Conservation (phyloP, 2,329 filamentous ascomycete genomes). For the Alternaria panax region DNA sequence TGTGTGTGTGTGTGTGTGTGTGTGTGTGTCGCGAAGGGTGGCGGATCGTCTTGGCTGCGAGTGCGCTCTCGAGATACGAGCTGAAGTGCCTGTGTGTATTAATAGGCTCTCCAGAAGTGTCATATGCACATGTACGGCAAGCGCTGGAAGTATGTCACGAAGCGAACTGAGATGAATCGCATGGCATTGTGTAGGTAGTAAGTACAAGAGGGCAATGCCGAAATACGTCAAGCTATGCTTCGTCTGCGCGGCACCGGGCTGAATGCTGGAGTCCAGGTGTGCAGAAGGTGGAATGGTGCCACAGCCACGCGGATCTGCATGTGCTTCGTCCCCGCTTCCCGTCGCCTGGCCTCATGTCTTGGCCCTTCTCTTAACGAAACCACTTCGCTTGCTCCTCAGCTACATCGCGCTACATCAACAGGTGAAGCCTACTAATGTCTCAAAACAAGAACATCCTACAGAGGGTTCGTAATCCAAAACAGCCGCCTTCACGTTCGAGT, state of each 20-base stretch:
- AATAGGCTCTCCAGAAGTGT: conserved; percentile 21
- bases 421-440: background rate
- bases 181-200: conserved; percentile 10
- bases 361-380: background rate
- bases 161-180: conserved; percentile 1
- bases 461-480: background rate
- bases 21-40: background rate
- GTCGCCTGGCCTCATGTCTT: conserved; percentile 11
- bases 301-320: conserved; percentile 25
- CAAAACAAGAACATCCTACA: background rate
- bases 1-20: background rate
- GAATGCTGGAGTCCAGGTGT: conserved; percentile 31
- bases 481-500: background rate
- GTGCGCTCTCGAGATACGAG: conserved; percentile 8
- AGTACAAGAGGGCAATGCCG: conserved; percentile 18
- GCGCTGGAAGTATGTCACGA: conserved; percentile 17
- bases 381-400: background rate
- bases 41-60: background rate
- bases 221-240: conserved; percentile 21
- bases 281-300: conserved; percentile 24
- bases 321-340: conserved; percentile 14
- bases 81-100: conserved; percentile 23
- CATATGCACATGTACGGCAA: conserved; percentile 19
- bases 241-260: conserved; percentile 33
- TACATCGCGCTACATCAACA: background rate